phyloP scores from a whole-genome alignment of 257 asterid species.

The Haberlea rhodopensis region DNA sequence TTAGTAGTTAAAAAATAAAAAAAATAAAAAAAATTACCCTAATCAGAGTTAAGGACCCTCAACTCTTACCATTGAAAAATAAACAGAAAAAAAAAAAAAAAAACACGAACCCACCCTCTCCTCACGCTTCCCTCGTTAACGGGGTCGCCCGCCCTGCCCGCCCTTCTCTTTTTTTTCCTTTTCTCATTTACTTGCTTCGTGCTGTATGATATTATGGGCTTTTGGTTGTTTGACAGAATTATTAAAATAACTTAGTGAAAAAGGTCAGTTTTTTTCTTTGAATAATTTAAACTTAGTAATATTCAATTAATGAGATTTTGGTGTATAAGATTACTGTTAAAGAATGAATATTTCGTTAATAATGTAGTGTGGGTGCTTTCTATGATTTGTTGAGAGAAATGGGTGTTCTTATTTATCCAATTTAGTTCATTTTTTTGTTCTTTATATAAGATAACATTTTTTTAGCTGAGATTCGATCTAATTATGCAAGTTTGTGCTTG shows the following conservation, averaged over 20 bases:
- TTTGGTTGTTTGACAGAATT: not conserved
- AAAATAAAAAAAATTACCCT: no score
- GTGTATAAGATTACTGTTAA: no score
- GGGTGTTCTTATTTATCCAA: not conserved
- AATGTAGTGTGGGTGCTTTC: not conserved
- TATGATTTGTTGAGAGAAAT: not conserved
- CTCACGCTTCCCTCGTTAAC: not conserved
- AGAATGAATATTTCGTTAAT: no score
- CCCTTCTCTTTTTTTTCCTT: not conserved
- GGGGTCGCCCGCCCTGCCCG: no score
- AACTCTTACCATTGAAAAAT: not conserved
- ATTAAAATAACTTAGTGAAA: not conserved
- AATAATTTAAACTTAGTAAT: not conserved
- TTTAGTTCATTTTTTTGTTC: no score
- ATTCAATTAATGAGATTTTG: not conserved
- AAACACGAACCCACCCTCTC: not conserved
- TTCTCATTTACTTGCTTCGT: not conserved
- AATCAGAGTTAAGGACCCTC: no score
- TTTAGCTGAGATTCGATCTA: not conserved
- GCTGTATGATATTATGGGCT: not conserved
- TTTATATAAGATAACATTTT: not conserved
- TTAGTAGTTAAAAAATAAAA: no score
- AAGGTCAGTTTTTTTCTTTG: conserved; percentile 10
- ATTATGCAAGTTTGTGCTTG: not conserved
- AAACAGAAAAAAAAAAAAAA: not conserved